Conservation (phyloP, 2,329 filamentous ascomycete species). For the Phyllosticta capitalensis region DNA sequence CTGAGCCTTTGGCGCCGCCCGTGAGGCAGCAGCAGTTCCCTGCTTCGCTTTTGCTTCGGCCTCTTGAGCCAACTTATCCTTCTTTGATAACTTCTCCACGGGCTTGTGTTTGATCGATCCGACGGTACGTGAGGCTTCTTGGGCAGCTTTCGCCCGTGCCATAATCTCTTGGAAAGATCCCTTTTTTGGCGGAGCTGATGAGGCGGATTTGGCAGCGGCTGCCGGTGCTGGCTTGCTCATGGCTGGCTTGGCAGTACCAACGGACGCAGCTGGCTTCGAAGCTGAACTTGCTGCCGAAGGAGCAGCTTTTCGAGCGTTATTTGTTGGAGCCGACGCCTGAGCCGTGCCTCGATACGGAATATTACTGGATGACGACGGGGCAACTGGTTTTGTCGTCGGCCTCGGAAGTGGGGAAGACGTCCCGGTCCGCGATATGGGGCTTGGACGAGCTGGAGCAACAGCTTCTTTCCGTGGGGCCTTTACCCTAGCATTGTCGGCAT, state of each 20-base stretch:
- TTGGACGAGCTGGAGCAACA: constrained; percentile 11
- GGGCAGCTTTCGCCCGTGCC: constrained; percentile 57
- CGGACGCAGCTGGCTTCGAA: constrained; percentile 11
- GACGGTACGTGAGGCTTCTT: constrained; percentile 37
- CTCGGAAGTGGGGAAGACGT: constrained; percentile 7
- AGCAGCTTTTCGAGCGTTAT: constrained; percentile 19
- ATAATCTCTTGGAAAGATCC: constrained; percentile 67
- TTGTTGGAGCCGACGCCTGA: constrained; percentile 18
- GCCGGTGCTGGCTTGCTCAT: constrained; percentile 13
- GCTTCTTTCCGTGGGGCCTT: constrained; percentile 27
- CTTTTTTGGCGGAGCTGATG: constrained; percentile 52
- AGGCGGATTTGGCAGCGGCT: constrained; percentile 6
- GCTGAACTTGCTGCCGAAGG: constrained; percentile 15
- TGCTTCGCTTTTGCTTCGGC: constrained; percentile 38
- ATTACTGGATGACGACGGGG: constrained; percentile 8
- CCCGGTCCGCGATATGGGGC: constrained; percentile 10
- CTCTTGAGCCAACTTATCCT: constrained; percentile 42
- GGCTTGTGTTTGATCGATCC: constrained; percentile 69
- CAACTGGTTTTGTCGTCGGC: background rate
- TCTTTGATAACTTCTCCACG: constrained; percentile 53
- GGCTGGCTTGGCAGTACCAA: constrained; percentile 11
- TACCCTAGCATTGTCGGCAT: constrained; percentile 20
- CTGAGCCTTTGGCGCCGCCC: constrained; percentile 7
- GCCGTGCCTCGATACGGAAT: constrained; percentile 32
- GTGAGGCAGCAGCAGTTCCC: constrained; percentile 16